Evolutionary conservation across 495 filamentous ascomycete species (phyloP), one percentile per base, ranked within the genome.

Genomic region (Copromyces sp.): DNA sequence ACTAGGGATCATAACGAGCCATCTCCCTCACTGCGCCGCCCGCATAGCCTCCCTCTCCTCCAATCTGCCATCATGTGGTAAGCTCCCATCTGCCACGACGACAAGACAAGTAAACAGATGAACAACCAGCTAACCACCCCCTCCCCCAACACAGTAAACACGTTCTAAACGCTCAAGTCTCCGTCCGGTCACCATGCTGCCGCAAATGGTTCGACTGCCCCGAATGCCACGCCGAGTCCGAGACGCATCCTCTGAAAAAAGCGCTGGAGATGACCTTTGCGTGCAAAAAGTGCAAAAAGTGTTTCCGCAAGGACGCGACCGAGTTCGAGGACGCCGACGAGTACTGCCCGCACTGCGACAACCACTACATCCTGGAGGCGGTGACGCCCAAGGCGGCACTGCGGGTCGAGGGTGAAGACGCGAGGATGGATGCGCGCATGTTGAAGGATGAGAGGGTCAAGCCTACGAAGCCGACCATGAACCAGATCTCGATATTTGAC

Each of bases 311-410:
- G 83, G 92, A 98, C 77, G 89, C 90, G 20, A 81, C 87, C 69
- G 92, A 97, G 79, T 97, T 97, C 78, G 95, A 99, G 77, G 96
- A 98, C 75, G 93, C 93, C 80, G 96, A 99, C 85, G 96, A 99
- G 82, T 98, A 97, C 84, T 98, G 95, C 84, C 96, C 95, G n/a
- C 92, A 97, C 83, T 99, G 95, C 85, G 95, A 99, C 81, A 99
- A 99, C 81, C 95, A 98, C 82, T 99, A 94, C 79, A 91, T 98
- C 32, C 82, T 98, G 72, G 94, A 98, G 20, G 95, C 95, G 35
- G 78, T 91, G 72, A 92, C 90, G 29, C 92, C 95, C 11, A 92
- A 94, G 81, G 86, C 94, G 9, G 85, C 89, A 41, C 81, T 99
- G 70, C 86, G 93, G 70, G 87, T 98, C 38, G 95, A 98, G 81